phyloP scores from a whole-genome alignment of 306 rosid species.

The Cucurbita ficifolia region DNA sequence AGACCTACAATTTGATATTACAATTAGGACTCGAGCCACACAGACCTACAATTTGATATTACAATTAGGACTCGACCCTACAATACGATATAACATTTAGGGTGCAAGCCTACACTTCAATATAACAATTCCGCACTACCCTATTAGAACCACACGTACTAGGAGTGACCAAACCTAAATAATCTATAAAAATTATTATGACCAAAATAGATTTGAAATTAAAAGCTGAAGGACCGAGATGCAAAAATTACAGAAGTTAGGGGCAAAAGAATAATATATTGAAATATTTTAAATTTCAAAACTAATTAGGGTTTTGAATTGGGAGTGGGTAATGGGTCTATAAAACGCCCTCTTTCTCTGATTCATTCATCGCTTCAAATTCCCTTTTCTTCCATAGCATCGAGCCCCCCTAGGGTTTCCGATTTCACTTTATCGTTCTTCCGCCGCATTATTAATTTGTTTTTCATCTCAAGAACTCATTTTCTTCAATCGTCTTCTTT shows the following conservation, averaged over 20 bases:
- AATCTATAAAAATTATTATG: too few species aligned
- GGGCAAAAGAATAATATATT: neutral
- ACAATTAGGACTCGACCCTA: too few species aligned
- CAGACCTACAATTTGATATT: too few species aligned
- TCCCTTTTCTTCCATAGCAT: neutral
- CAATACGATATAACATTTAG: too few species aligned
- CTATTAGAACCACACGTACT: too few species aligned
- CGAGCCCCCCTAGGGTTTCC: neutral
- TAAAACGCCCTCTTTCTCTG: neutral
- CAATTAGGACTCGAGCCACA: too few species aligned
- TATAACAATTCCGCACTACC: too few species aligned
- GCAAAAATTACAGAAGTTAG: neutral
- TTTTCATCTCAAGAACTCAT: neutral
- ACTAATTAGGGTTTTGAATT: neutral
- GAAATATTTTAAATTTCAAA: neutral
- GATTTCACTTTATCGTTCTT: neutral
- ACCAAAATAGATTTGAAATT: too few species aligned
- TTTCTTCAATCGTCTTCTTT: neutral
- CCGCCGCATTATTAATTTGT: neutral
- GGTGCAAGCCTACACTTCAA: too few species aligned
- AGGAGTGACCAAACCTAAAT: too few species aligned
- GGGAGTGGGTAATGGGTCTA: neutral
- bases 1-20: too few species aligned
- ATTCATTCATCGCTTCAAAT: neutral
- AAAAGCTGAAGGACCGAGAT: neutral